Evolutionary conservation across 1,284 basidiomycete species (phyloP), one percentile per base, ranked within the genome.

Genomic region (Rhodotorula sp.): DNA sequence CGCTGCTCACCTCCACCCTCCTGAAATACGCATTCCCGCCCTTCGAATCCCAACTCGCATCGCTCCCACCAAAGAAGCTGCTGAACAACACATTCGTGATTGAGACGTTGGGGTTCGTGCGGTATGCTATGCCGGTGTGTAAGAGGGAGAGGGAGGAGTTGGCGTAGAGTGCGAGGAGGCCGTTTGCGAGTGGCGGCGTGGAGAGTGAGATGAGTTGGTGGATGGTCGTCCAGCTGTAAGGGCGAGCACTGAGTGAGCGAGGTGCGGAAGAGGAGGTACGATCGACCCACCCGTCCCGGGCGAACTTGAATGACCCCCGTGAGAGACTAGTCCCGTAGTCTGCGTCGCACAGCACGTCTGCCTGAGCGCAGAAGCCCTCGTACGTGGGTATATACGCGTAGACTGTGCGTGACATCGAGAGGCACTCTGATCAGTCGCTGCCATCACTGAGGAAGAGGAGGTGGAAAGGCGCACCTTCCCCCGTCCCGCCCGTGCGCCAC

Each of bases 41-140:
- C 13, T 57, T n/a, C 20, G 37, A 40, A 28, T 63, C 24, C 59
- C 59, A 69, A 6, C 26, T 46, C 9, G 16, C 10, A 28, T 54
- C 57, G 53, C 66, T 63, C 0, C 72, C 72, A 13, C 72, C 72
- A 22, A 68, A 73, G 40, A 73, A 73, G 20, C 66, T 73, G n/a
- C 61, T 64, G 64, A 73, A 73, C 26, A 70, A 34, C 6, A 73
- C 60, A 31, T 56, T 70, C 10, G 57, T 56, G 28, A 73, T 24
- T 7, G 64, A 60, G 58, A 73, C 72, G 28, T 30, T n/a, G 10
- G 50, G 31, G 15, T 37, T n/a, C 0, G 59, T 57, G 7, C 72
- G 66, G 59, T 61, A 73, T 9, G 54, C 50, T 16, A 73, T 20
- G 3, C 69, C 69, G 1, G 66, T 67, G 34, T 73, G 72, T 0